These are phyloP conservation scores for Cyberlindnera maritima DNA, from an alignment of 805 yeast genomes.

Conservation along the genomic window DNA sequence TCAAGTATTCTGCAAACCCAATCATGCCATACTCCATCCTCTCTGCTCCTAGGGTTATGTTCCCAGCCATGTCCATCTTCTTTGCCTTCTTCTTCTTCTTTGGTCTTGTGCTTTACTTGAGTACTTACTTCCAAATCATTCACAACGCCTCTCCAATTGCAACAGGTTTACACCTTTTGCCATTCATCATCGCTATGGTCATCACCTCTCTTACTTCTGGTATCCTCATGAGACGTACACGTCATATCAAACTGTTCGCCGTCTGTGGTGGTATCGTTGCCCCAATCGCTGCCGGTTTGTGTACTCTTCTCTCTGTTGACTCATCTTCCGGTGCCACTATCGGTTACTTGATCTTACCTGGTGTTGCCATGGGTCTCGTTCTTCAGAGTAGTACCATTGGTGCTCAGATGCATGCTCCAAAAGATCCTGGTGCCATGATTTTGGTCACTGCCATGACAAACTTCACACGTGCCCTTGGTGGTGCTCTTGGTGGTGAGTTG, in stretches of 20 bases:
- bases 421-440: slow-evolving; percentile 46
- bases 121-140: slow-evolving; percentile 26
- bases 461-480: slow-evolving; percentile 43
- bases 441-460: slow-evolving; percentile 44
- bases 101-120: slow-evolving; percentile 1
- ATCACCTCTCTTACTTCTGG: slow-evolving; percentile 32
- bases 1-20: slow-evolving; percentile 2
- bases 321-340: slow-evolving; percentile 37
- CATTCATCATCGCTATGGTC: slow-evolving; percentile 38
- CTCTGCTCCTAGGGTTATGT: neutral
- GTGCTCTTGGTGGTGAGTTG: slow-evolving; percentile 41
- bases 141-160: slow-evolving; percentile 36
- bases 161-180: slow-evolving; percentile 45
- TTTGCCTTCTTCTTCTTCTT: slow-evolving; percentile 4
- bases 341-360: slow-evolving; percentile 45
- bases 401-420: slow-evolving; percentile 49
- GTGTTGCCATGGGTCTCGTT: slow-evolving; percentile 45
- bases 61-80: slow-evolving; percentile 1
- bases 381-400: slow-evolving; percentile 44
- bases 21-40: slow-evolving; percentile 25
- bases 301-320: slow-evolving; percentile 39
- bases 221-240: slow-evolving; percentile 33
- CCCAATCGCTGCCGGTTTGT: slow-evolving; percentile 43
- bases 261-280: slow-evolving; percentile 35
- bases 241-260: slow-evolving; percentile 40